Evolutionary conservation across 179 eudicot species (phyloP).

Genomic region (Spinacia oleracea): DNA sequence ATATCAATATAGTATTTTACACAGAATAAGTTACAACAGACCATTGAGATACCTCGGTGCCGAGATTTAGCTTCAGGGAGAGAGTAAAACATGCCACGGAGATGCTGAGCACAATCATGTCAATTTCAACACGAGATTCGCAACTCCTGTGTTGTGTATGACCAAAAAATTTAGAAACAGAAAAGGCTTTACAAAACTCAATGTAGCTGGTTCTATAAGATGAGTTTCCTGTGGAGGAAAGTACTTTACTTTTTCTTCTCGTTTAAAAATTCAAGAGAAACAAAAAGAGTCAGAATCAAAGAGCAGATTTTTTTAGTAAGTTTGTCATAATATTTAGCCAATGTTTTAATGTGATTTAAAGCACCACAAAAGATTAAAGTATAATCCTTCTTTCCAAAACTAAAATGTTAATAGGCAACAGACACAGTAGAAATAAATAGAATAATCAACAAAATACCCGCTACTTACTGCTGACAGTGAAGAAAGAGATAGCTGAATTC

Average conservation of each 20-base stretch:
- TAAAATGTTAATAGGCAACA: not conserved
- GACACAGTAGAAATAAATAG: not conserved
- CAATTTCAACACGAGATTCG: conserved; percentile 45
- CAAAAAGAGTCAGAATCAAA: not conserved
- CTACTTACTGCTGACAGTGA: conserved; percentile 49
- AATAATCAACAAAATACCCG: not conserved
- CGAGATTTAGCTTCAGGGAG: conserved; percentile 50
- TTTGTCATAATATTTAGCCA: not conserved
- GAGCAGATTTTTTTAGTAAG: not conserved
- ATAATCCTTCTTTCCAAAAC: not conserved
- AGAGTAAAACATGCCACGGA: conserved; percentile 66
- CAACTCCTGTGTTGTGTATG: conserved; percentile 38
- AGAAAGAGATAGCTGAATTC: conserved; percentile 50
- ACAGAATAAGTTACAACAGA: not conserved
- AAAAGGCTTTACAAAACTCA: not conserved
- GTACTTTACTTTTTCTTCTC: not conserved
- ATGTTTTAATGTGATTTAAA: no score
- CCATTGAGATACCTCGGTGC: conserved; percentile 48
- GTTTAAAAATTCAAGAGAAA: not conserved
- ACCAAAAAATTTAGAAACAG: conserved; percentile 26
- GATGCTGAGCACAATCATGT: conserved; percentile 43
- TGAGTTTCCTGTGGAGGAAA: not conserved
- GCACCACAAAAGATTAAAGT: not conserved
- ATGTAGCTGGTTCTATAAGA: not conserved
- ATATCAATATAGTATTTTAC: not conserved